Conservation (phyloP, 1,284 basidiomycete genomes). For the Ustilago hordei region DNA sequence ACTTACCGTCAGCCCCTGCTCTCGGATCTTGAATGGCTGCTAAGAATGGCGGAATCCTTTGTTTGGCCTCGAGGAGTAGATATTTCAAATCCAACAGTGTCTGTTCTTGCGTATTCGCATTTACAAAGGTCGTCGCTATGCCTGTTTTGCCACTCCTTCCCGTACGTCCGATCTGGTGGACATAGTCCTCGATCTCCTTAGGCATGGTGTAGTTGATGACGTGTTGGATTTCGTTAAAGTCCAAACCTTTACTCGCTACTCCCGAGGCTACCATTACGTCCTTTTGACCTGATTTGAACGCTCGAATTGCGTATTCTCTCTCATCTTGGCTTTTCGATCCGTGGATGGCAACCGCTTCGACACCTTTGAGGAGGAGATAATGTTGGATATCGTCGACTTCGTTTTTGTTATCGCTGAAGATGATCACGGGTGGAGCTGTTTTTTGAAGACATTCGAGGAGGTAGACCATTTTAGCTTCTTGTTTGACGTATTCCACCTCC, state of each 20-base stretch:
- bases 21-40: conserved; percentile 87
- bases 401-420: conserved; percentile 99
- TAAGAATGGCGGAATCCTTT: conserved; percentile 97
- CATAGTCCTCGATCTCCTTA: conserved; percentile 84
- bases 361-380: conserved; percentile 93
- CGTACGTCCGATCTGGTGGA: conserved; percentile 97
- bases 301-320: conserved; percentile 96
- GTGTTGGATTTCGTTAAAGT: conserved; percentile 98
- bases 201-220: conserved; percentile 99
- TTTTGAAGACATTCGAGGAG: conserved; percentile 97
- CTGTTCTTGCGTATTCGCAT: conserved; percentile 95
- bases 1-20: conserved; percentile 77
- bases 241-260: conserved; percentile 96
- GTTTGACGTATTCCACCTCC: conserved; percentile 98
- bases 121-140: conserved; percentile 99
- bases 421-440: conserved; percentile 96
- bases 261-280: conserved; percentile 99
- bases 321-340: conserved; percentile 98
- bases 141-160: conserved; percentile 97
- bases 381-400: conserved; percentile 99
- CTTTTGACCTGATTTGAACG: conserved; percentile 95
- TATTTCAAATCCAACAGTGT: conserved; percentile 97
- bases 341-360: conserved; percentile 98
- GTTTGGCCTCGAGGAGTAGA: conserved; percentile 94
- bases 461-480: conserved; percentile 99